Conservation (phyloP, 768 basidiomycete genomes). For the Gautieria morchelliformis region DNA sequence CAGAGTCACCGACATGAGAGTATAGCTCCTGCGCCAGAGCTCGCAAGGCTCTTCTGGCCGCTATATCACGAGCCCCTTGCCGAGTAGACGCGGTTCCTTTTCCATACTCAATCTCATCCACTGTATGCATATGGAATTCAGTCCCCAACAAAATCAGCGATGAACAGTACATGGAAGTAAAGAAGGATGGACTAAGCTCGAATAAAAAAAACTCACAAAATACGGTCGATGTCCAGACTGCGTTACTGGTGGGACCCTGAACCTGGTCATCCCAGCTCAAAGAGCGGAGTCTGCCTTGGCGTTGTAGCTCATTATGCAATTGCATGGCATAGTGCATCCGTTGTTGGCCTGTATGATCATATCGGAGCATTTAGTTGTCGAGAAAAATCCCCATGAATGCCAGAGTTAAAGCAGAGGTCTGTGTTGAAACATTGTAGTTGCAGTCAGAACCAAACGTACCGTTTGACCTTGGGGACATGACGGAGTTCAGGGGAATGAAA, state of each 20-base stretch:
- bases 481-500: no score
- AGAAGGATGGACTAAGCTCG: no score
- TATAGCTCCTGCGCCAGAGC: neutral
- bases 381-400: no score
- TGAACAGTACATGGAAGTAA: neutral
- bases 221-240: neutral
- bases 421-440: no score
- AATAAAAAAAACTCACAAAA: neutral
- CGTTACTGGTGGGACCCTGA: neutral
- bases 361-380: no score
- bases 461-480: no score
- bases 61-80: slow-evolving; percentile 5
- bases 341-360: neutral
- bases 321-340: slow-evolving; percentile 8
- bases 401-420: no score
- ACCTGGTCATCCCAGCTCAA: slow-evolving; percentile 6
- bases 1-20: neutral
- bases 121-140: neutral
- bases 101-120: slow-evolving; percentile 7
- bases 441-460: no score
- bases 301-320: slow-evolving; percentile 7
- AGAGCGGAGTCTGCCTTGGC: slow-evolving; percentile 5
- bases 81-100: slow-evolving; percentile 2
- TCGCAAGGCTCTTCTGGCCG: neutral
- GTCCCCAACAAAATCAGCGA: neutral